These are phyloP conservation scores for Didymella lethalis DNA, from an alignment of 2,329 filamentous ascomycete species.

Conservation along the genomic window DNA sequence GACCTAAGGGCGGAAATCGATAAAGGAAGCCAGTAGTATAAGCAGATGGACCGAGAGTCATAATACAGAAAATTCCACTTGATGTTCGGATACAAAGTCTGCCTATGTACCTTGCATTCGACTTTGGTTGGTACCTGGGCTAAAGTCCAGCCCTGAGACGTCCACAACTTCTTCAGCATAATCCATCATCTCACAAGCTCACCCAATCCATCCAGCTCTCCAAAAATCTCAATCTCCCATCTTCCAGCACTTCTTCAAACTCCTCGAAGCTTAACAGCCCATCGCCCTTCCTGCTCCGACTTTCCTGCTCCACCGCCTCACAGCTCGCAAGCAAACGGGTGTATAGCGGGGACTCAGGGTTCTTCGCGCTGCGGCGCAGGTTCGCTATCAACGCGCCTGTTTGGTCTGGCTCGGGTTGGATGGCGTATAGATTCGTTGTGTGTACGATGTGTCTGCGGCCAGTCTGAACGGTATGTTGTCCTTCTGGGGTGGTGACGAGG, in stretches of 20 bases:
- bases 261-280: constrained; percentile 80
- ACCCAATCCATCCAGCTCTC: constrained; percentile 89
- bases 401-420: constrained; percentile 14
- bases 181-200: constrained; percentile 42
- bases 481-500: not conserved
- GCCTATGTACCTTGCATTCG: no score
- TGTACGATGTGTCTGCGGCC: constrained; percentile 17
- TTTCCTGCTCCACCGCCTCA: constrained; percentile 72
- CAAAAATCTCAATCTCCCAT: constrained; percentile 74
- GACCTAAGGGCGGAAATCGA: no score
- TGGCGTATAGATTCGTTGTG: constrained; percentile 20
- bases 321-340: constrained; percentile 58
- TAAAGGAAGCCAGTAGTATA: no score
- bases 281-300: constrained; percentile 75
- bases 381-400: constrained; percentile 14
- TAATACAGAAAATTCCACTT: no score
- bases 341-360: constrained; percentile 32
- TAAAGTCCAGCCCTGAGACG: no score
- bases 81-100: no score
- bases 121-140: no score
- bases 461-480: constrained; percentile 5
- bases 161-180: not conserved
- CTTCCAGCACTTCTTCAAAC: constrained; percentile 76
- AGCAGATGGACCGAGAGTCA: no score
- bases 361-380: constrained; percentile 32